phyloP scores from a whole-genome alignment of 2,329 filamentous ascomycete genomes.

The Fusarium nurragi region DNA sequence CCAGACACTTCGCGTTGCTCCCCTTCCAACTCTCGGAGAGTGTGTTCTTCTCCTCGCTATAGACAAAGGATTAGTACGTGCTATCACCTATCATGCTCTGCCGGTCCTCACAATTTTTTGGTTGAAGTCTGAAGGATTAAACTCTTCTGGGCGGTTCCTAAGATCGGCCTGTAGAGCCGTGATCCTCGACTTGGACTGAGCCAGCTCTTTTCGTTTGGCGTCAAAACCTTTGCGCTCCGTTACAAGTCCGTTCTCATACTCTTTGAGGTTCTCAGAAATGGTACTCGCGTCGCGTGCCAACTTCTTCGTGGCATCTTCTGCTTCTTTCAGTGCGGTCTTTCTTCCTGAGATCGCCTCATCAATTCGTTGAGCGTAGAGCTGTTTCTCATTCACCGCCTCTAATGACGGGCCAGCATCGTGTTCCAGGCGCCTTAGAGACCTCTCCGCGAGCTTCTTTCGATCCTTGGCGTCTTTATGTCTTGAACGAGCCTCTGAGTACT shows the following conservation, averaged over 20 bases:
- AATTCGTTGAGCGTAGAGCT: constrained; percentile 70
- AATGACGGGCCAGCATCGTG: constrained; percentile 71
- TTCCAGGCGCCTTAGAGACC: constrained; percentile 69
- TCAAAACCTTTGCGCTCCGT: constrained; percentile 61
- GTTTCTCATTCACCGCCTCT: constrained; percentile 73
- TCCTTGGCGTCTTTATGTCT: constrained; percentile 63
- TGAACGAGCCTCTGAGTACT: constrained; percentile 66
- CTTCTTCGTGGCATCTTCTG: constrained; percentile 62
- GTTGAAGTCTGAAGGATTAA: constrained; percentile 77
- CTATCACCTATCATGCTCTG: background rate
- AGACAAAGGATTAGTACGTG: constrained; percentile 39
- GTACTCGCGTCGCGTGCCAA: constrained; percentile 52
- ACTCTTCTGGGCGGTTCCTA: constrained; percentile 70
- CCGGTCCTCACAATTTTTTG: constrained; percentile 70
- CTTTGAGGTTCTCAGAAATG: constrained; percentile 53
- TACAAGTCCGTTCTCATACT: constrained; percentile 56
- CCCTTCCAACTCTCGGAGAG: constrained; percentile 60
- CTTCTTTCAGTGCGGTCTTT: constrained; percentile 61
- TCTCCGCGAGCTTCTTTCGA: constrained; percentile 62
- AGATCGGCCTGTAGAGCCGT: constrained; percentile 69
- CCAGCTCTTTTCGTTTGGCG: constrained; percentile 62
- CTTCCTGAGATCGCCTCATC: constrained; percentile 64
- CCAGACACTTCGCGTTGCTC: constrained; percentile 50
- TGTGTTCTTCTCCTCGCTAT: constrained; percentile 70
- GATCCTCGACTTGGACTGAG: constrained; percentile 65